phyloP scores from a whole-genome alignment of 257 asterid genomes.

The Nicotiana noctiflora region DNA sequence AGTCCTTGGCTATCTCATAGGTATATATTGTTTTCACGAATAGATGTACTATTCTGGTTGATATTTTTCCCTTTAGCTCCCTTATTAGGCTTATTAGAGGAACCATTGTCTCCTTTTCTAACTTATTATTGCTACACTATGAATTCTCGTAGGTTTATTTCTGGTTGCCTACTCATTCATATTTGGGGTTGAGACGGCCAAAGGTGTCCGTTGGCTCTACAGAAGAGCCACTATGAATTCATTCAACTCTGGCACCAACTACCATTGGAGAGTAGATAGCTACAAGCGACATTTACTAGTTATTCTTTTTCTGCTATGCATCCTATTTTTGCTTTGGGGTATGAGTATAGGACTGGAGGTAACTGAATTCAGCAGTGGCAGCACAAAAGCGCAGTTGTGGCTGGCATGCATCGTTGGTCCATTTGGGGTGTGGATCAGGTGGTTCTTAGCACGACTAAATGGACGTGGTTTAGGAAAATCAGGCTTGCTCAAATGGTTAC shows the following conservation, averaged over 20 bases:
- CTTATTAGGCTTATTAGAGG: not conserved
- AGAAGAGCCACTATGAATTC: too few species aligned
- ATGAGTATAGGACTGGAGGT: conserved; percentile 17
- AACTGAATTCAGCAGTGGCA: conserved; percentile 38
- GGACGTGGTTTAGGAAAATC: conserved; percentile 68
- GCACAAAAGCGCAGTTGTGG: conserved; percentile 23
- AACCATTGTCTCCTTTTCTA: not conserved
- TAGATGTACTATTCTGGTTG: not conserved
- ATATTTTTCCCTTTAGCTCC: not conserved
- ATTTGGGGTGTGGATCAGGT: too few species aligned
- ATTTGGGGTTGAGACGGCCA: conserved; percentile 69
- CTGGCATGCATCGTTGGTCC: too few species aligned
- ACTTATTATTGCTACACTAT: not conserved
- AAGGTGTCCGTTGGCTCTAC: conserved; percentile 31
- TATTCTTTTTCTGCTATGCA: too few species aligned
- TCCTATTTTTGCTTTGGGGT: too few species aligned
- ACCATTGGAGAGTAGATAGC: too few species aligned
- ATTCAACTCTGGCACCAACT: not conserved
- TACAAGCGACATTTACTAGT: not conserved
- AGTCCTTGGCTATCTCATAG: conserved; percentile 55
- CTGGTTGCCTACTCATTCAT: conserved; percentile 55
- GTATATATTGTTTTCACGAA: conserved; percentile 23
- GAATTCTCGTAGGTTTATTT: too few species aligned
- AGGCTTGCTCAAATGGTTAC: conserved; percentile 59
- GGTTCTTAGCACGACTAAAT: too few species aligned